Conservation (phyloP, 106 monocot genomes). For the Dioscorea zingiberensis region DNA sequence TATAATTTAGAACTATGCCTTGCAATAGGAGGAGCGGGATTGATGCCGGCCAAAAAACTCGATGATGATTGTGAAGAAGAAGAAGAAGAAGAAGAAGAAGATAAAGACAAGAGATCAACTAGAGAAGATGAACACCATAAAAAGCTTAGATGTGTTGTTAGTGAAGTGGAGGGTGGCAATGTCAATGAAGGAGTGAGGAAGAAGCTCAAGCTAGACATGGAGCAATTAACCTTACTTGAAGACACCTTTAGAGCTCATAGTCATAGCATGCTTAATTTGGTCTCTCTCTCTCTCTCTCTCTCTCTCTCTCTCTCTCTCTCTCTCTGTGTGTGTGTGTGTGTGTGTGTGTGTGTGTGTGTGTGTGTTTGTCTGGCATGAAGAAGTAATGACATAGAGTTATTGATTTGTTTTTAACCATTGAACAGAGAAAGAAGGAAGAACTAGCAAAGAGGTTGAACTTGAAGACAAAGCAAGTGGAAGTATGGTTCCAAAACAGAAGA, state of each 20-base stretch:
- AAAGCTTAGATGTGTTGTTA: too few relatives aligned
- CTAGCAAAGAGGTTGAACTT: conserved; percentile 6
- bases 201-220: conserved; percentile 7
- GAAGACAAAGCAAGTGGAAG: conserved; percentile 11
- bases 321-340: too few relatives aligned
- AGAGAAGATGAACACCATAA: too few relatives aligned
- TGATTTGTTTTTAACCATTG: too few relatives aligned
- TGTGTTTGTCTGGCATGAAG: too few relatives aligned
- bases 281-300: too few relatives aligned
- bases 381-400: too few relatives aligned
- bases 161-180: not conserved
- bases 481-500: conserved; percentile 23
- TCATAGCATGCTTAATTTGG: too few relatives aligned
- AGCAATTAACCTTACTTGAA: not conserved
- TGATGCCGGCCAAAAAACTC: conserved; percentile 12
- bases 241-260: conserved; percentile 3
- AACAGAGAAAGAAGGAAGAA: conserved; percentile 9
- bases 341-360: too few relatives aligned
- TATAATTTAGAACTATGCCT: conserved; percentile 30
- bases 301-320: too few relatives aligned
- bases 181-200: conserved; percentile 1
- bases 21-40: conserved; percentile 26
- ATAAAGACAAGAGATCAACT: too few relatives aligned
- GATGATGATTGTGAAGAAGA: not conserved
- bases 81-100: not conserved